Base-by-base conservation (phyloP, 345 rosid genomes). In the Streptanthus diversifolius region DNA sequence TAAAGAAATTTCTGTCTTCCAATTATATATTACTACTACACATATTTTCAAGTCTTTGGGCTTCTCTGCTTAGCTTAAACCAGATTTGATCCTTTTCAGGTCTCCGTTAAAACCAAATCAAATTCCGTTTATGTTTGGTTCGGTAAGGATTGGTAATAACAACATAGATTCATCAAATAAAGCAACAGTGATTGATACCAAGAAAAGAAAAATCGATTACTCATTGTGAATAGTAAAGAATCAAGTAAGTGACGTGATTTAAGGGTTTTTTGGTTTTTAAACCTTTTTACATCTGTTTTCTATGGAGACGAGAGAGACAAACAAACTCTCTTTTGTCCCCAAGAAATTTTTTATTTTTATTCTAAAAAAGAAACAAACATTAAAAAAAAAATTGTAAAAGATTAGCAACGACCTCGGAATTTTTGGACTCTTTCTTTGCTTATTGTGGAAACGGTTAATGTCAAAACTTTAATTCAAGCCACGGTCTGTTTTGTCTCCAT, bases 401-500 rank as follows among this genome's bases (percentile, higher is more conserved):
- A 75, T 68, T 75, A 69, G 75, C 66, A 54, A 69, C 32, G 43
- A 69, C 74, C 70, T 70, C 25, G 13, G 74, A 17, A 32, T 40
- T 60, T 49, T 44, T 14, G 7, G n/a, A 48, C 51, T 47, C 70
- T 66, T 10, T 67, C 29, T 53, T 52, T 58, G 73, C 36, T 49
- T 67, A 37, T 59, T 66, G 63, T 17, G 17, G 17, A 39, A 47
- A 55, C 37, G 71, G 77, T 63, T 75, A 51, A 36, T 49, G 18
- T 55, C 60, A 76, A 63, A 63, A 70, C 71, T 45, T 70, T 35
- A 67, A 13, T 57, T 79, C 76, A 91, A 40, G 92, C 95, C 72
- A 90, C 90, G 73, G 87, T 77, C 79, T 85, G 96, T 83, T 92
- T 87, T 81, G 88, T 89, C 77, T 90, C 96, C 73, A 80, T 84